Base-by-base conservation (phyloP, 495 filamentous ascomycete genomes). In the Mytilinidion resinicola region DNA sequence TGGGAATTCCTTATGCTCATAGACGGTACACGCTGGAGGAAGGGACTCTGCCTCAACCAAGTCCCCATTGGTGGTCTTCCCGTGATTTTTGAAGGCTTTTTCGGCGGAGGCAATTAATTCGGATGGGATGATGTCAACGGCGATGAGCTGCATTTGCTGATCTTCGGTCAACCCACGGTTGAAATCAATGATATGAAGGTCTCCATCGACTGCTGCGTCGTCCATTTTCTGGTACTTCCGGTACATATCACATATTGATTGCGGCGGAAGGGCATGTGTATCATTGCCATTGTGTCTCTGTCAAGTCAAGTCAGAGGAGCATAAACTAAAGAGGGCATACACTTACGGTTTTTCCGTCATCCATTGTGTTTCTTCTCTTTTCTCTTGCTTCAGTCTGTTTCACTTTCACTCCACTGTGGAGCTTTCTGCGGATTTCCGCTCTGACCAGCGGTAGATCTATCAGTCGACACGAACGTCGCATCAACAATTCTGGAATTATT, bases 211-310 rank as follows among this genome's bases (percentile, higher is more conserved):
- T 11, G 60, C 57, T 10, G 62, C 30, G 37, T 55, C 53, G 19
- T 39, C 53, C 57, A 64, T 60, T 1, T 19, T 57, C 57, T 64
- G 62, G 43, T 64, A 64, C 33, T 53, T 41, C 62, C 62, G 57
- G 36, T 64, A 57, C 52, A 53, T 53, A 52, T 48, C 48, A 20
- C 57, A 53, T 15, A 64, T 61, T 48, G 60, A 60, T 30, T 35
- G 53, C 9, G 62, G 62, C 10, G 62, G 57, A 9, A 38, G n/a
- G 4, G 62, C 62, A 51, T 64, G 57, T 8, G 62, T 64, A 35
- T 64, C 62, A 47, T 64, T 30, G 25, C 25, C 25, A 30, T 30
- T 30, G 25, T 3, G 2, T 30, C 25, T 30, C 25, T 30, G 6
- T 6, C 25, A 30, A 30, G 25, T 6, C 25, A 3, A 3, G 25